phyloP scores from a whole-genome alignment of 352 stramenopile species.

The Pythium dissotocum region DNA sequence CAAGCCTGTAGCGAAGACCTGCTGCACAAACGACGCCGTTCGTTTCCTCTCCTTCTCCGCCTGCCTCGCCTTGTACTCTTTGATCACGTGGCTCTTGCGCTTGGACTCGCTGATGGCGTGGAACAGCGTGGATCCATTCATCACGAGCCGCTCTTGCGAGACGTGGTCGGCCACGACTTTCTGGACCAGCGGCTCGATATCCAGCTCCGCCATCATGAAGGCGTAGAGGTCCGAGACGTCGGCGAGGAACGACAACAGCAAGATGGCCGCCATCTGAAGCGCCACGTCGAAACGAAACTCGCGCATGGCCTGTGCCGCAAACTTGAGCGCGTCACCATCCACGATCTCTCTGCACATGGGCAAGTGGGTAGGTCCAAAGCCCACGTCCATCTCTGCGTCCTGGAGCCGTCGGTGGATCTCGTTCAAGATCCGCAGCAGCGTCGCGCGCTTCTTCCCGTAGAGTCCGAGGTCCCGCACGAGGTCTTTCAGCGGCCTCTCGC shows the following conservation, averaged over 20 bases:
- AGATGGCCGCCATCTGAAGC: slow-evolving; percentile 49
- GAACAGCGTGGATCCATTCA: slow-evolving; percentile 39
- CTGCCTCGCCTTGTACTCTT: slow-evolving; percentile 39
- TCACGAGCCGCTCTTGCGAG: slow-evolving; percentile 43
- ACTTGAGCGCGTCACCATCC: slow-evolving; percentile 39
- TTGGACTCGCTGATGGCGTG: slow-evolving; percentile 47
- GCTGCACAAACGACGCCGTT: slow-evolving; percentile 35
- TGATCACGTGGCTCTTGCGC: slow-evolving; percentile 36
- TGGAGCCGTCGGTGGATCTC: slow-evolving; percentile 42
- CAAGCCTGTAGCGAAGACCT: slow-evolving; percentile 31
- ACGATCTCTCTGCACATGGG: slow-evolving; percentile 44
- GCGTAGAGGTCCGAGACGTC: slow-evolving; percentile 54
- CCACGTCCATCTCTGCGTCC: slow-evolving; percentile 25
- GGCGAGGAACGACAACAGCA: slow-evolving; percentile 45
- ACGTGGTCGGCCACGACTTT: slow-evolving; percentile 51
- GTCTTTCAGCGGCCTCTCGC: slow-evolving; percentile 13
- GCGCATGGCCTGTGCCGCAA: slow-evolving; percentile 45
- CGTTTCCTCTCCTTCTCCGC: slow-evolving; percentile 35
- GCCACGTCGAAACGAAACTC: slow-evolving; percentile 65
- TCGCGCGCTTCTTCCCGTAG: slow-evolving; percentile 39
- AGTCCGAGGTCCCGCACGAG: slow-evolving; percentile 39
- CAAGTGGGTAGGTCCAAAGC: slow-evolving; percentile 17
- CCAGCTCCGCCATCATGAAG: slow-evolving; percentile 57
- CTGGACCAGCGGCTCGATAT: slow-evolving; percentile 43
- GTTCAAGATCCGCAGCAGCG: slow-evolving; percentile 38